Percentiles rank a stretch among this genome's conserved stretches.
Conservation (phyloP, 1,284 basidiomycete genomes). For the Mrakiaceae sp. region DNA sequence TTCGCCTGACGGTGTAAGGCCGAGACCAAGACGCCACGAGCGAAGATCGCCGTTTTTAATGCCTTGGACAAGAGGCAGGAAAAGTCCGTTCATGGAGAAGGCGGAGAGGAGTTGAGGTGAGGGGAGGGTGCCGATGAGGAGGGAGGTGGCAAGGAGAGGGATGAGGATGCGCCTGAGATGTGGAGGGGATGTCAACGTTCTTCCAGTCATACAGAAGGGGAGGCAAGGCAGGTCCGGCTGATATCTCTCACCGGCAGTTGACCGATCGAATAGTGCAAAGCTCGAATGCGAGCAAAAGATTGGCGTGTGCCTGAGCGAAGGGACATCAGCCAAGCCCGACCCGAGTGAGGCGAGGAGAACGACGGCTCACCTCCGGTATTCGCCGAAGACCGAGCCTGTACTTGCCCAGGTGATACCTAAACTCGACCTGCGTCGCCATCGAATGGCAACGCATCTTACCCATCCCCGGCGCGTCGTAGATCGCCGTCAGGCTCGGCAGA, state of each 20-base stretch:
- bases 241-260: slow-evolving; percentile 18
- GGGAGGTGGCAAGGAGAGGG: slow-evolving; percentile 32
- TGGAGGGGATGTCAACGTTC: neutral
- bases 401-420: slow-evolving; percentile 4
- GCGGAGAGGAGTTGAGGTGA: slow-evolving; percentile 22
- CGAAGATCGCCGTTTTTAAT: slow-evolving; percentile 31
- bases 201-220: neutral
- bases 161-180: slow-evolving; percentile 34
- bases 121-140: slow-evolving; percentile 33
- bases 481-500: neutral
- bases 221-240: too few species aligned
- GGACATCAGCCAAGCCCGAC: neutral
- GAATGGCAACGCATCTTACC: neutral
- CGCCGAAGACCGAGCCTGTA: slow-evolving; percentile 10
- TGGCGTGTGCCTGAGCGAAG: slow-evolving; percentile 20
- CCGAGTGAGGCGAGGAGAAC: neutral
- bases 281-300: slow-evolving; percentile 22
- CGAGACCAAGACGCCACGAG: slow-evolving; percentile 28
- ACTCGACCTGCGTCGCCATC: slow-evolving; percentile 10
- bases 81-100: slow-evolving; percentile 30
- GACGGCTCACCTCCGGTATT: slow-evolving; percentile 1
- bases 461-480: neutral
- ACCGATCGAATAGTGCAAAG: slow-evolving; percentile 20
- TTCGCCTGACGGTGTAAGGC: neutral
- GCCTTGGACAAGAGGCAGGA: slow-evolving; percentile 30